These are phyloP conservation scores for Cnidoscolus chayamansa DNA, from an alignment of 441 rosid genomes.

Conservation along the genomic window DNA sequence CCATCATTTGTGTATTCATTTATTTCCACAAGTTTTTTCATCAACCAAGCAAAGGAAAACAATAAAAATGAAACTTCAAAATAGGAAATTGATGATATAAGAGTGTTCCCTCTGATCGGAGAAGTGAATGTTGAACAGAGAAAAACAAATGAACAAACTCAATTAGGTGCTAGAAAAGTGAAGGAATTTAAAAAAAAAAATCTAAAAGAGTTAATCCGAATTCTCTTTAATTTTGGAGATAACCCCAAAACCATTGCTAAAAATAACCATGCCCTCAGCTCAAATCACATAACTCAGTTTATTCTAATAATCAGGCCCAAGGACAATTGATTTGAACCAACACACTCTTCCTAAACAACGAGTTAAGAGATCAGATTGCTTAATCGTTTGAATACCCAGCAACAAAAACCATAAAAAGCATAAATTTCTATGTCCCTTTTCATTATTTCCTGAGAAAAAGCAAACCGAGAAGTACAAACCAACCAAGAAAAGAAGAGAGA, in stretches of 20 bases:
- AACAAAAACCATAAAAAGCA: background rate
- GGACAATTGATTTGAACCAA: background rate
- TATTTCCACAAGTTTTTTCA: background rate
- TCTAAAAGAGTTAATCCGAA: background rate
- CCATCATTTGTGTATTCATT: background rate
- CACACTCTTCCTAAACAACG: background rate
- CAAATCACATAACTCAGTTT: background rate
- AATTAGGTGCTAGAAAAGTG: background rate
- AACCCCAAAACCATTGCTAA: background rate
- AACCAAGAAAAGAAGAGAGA: background rate
- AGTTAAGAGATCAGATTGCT: background rate
- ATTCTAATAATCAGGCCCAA: background rate
- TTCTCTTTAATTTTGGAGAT: background rate
- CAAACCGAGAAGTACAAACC: no score
- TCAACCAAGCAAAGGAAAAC: background rate
- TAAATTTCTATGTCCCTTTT: background rate
- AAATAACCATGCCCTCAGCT: background rate
- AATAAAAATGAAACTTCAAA: background rate
- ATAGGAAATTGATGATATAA: background rate
- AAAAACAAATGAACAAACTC: background rate
- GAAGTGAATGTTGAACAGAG: background rate
- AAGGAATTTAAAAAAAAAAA: background rate
- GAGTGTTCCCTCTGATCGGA: background rate
- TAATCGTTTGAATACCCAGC: background rate
- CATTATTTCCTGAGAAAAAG: background rate